phyloP scores from a whole-genome alignment of 257 asterid species.

The Rubia yunnanensis region DNA sequence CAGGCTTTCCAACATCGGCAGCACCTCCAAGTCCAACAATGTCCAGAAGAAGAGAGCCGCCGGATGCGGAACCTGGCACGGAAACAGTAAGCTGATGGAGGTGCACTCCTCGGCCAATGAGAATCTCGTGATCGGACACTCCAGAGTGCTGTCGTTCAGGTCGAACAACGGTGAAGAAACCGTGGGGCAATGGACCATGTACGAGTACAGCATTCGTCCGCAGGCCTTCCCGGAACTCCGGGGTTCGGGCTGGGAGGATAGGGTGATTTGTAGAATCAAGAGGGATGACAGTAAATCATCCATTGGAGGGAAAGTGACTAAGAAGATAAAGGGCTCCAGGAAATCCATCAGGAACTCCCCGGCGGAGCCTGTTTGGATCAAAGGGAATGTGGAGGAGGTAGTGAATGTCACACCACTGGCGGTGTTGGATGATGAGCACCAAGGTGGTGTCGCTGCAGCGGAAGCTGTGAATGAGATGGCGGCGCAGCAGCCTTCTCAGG shows the following conservation, averaged over 20 bases:
- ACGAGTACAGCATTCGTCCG: background rate
- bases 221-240: background rate
- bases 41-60: background rate
- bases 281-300: background rate
- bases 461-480: background rate
- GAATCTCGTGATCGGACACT: background rate
- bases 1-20: background rate
- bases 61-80: slow-evolving; percentile 7
- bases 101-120: no score
- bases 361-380: background rate
- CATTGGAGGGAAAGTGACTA: background rate
- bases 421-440: background rate
- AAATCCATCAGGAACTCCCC: no score
- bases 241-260: background rate
- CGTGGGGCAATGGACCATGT: background rate
- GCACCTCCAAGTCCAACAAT: background rate
- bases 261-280: background rate
- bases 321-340: background rate
- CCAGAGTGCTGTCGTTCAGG: background rate
- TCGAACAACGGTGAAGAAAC: background rate
- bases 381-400: background rate
- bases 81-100: background rate
- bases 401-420: background rate
- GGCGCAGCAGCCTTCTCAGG: background rate
- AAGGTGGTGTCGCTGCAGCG: background rate